These are phyloP conservation scores for Tremellales sp. DNA, from an alignment of 1,284 basidiomycete species.

Conservation along the genomic window DNA sequence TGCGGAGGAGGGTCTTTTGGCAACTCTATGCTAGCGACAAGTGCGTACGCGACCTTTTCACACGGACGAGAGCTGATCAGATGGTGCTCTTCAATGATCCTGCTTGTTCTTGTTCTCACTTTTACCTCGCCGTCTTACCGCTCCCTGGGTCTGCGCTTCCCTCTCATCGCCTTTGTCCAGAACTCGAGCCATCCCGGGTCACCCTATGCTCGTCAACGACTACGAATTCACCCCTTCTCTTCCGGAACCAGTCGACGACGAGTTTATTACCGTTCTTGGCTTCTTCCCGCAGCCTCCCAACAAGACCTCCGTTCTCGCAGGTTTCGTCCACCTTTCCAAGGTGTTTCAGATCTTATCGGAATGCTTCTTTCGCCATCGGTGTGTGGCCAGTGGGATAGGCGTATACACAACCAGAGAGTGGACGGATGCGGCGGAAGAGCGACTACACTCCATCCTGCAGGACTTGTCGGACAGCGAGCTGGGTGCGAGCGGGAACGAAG, in stretches of 20 bases:
- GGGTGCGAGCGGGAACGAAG: slow-evolving; percentile 22
- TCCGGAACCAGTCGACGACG: slow-evolving; percentile 45
- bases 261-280: slow-evolving; percentile 48
- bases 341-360: slow-evolving; percentile 45
- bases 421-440: slow-evolving; percentile 35
- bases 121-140: slow-evolving; percentile 1
- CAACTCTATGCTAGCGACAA: slow-evolving; percentile 46
- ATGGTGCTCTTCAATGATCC: background rate
- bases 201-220: slow-evolving; percentile 48
- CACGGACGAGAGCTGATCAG: background rate
- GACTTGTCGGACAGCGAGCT: slow-evolving; percentile 36
- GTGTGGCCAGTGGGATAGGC: slow-evolving; percentile 22
- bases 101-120: background rate
- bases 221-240: slow-evolving; percentile 45
- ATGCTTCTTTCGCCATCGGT: slow-evolving; percentile 46
- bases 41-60: slow-evolving; percentile 20
- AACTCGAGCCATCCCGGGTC: slow-evolving; percentile 43
- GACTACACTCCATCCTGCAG: slow-evolving; percentile 33
- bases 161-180: too few relatives aligned
- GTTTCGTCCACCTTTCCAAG: slow-evolving; percentile 43
- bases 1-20: slow-evolving; percentile 46
- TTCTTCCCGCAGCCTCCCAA: slow-evolving; percentile 43
- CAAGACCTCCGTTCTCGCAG: slow-evolving; percentile 40
- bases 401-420: slow-evolving; percentile 18
- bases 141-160: too few relatives aligned